Evolutionary conservation across 345 rosid genomes (phyloP).

Genomic region (Turritis glabra): DNA sequence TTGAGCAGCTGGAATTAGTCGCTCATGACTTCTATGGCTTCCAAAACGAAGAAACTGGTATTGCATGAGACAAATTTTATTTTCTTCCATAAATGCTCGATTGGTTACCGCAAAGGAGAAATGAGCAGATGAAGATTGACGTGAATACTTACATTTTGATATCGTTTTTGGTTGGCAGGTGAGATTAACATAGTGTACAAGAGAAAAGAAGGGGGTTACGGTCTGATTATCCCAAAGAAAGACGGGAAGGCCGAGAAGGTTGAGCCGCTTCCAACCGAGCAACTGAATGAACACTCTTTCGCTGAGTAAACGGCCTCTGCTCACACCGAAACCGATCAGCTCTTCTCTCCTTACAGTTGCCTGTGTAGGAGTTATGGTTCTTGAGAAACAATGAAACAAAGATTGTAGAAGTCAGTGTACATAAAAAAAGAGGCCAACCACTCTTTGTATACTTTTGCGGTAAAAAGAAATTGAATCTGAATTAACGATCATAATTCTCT

Average conservation of each 20-base stretch:
- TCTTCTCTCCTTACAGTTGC: constrained; percentile 20
- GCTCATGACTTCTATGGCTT: constrained; percentile 90
- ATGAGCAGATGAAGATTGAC: background rate
- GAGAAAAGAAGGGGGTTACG: constrained; percentile 87
- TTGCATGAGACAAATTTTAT: background rate
- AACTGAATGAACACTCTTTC: constrained; percentile 53
- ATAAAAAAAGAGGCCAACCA: background rate
- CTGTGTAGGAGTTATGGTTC: constrained; percentile 11
- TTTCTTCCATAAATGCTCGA: background rate
- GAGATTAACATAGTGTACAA: constrained; percentile 87
- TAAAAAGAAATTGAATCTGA: background rate
- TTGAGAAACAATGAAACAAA: constrained; percentile 14
- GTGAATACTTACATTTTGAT: background rate
- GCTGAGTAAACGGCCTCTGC: constrained; percentile 42
- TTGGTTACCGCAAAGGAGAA: background rate
- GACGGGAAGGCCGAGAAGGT: constrained; percentile 57
- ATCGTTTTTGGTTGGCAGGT: constrained; percentile 46
- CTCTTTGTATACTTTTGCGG: constrained; percentile 17
- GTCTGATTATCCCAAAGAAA: constrained; percentile 80
- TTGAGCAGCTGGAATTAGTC: constrained; percentile 83
- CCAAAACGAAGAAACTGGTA: constrained; percentile 90
- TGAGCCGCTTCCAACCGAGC: constrained; percentile 60
- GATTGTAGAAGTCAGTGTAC: constrained; percentile 11
- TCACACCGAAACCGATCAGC: background rate
- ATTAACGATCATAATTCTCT: background rate